These are phyloP conservation scores for Termitomyces bulborhizus DNA, from an alignment of 768 basidiomycete species.

Conservation along the genomic window DNA sequence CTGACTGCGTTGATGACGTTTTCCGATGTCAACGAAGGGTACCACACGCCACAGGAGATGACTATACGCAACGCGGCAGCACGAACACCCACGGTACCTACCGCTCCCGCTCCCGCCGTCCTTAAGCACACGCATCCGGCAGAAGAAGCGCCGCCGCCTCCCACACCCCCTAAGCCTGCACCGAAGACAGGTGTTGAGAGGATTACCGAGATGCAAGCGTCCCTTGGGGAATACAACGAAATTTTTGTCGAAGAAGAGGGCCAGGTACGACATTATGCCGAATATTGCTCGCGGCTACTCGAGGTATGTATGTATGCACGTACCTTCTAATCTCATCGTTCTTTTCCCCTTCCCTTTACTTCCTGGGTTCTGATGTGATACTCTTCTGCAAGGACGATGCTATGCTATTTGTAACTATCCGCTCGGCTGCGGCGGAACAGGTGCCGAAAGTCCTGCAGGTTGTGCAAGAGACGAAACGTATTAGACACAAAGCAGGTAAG, in stretches of 20 bases:
- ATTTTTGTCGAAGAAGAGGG: constrained; percentile 66
- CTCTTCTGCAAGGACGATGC: constrained; percentile 54
- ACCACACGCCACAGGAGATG: constrained; percentile 29
- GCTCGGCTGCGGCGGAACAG: constrained; percentile 52
- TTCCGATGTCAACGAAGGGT: constrained; percentile 58
- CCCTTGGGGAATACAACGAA: constrained; percentile 70
- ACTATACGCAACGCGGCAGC: not conserved
- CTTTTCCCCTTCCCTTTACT: not conserved
- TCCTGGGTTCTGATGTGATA: not conserved
- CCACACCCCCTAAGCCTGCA: constrained; percentile 52
- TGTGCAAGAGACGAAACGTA: constrained; percentile 75
- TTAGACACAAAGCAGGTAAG: constrained; percentile 67
- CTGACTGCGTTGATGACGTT: constrained; percentile 74
- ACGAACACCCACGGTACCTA: not conserved
- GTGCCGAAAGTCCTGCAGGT: constrained; percentile 78
- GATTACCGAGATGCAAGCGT: constrained; percentile 65
- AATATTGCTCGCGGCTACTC: constrained; percentile 58
- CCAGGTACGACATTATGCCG: constrained; percentile 56
- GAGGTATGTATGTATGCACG: constrained; percentile 32
- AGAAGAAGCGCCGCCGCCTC: constrained; percentile 26
- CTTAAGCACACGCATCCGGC: not conserved
- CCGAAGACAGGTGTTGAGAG: constrained; percentile 63
- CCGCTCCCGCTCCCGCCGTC: not conserved
- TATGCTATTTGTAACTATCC: constrained; percentile 73
- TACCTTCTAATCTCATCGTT: not conserved